Conservation (phyloP, 805 yeast species). For the Candida nonsorbophila region DNA sequence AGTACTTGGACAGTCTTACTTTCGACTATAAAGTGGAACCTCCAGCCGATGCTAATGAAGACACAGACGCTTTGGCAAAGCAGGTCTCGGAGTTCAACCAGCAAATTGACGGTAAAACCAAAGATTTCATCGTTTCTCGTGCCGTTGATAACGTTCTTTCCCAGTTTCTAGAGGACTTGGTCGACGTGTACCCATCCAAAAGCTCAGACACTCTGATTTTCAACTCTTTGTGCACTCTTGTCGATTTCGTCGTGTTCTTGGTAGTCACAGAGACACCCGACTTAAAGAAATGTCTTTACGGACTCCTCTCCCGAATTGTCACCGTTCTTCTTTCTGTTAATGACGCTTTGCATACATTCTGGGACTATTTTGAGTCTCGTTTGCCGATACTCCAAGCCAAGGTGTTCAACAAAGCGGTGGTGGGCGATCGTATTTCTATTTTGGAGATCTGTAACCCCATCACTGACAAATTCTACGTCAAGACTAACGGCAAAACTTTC, state of each 20-base stretch:
- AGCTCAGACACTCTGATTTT: too few relatives aligned
- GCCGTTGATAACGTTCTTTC: slow-evolving; percentile 14
- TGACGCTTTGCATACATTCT: slow-evolving; percentile 19
- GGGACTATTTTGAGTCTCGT: slow-evolving; percentile 35
- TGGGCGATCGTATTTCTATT: slow-evolving; percentile 32
- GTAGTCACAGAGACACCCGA: too few relatives aligned
- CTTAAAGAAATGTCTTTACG: too few relatives aligned
- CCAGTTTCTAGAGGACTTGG: slow-evolving; percentile 2
- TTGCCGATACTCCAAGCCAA: slow-evolving; percentile 13
- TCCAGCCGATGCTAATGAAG: slow-evolving; percentile 1
- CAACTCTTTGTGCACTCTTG: too few relatives aligned
- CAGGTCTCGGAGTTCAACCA: slow-evolving; percentile 17
- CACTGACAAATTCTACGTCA: slow-evolving; percentile 24
- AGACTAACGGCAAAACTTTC: slow-evolving; percentile 14
- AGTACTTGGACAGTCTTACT: too few relatives aligned
- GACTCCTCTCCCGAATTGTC: too few relatives aligned
- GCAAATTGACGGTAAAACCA: slow-evolving; percentile 14
- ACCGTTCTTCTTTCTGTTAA: too few relatives aligned
- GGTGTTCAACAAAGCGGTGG: slow-evolving; percentile 21
- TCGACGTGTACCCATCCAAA: too few relatives aligned
- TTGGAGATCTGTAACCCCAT: slow-evolving; percentile 35
- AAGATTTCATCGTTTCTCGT: slow-evolving; percentile 14
- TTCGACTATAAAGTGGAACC: slow-evolving; percentile 5
- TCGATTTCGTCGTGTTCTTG: too few relatives aligned
- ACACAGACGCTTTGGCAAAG: slow-evolving; percentile 2